Percentiles rank a stretch among this genome's conserved stretches.
Conservation (phyloP, 495 filamentous ascomycete species). For the Podospora tetraspora region DNA sequence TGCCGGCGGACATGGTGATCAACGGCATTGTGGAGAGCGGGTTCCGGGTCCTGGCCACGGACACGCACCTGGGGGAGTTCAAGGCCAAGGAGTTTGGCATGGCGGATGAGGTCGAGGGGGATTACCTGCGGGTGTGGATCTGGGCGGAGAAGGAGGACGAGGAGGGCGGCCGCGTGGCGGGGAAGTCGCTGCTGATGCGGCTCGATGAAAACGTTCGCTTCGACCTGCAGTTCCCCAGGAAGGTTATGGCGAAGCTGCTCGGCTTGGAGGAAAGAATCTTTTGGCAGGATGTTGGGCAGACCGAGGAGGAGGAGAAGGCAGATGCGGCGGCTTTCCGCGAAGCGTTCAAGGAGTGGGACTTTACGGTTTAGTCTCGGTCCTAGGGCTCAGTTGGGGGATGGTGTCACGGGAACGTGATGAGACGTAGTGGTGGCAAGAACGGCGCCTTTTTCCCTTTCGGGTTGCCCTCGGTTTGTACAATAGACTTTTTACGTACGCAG, state of each 20-base stretch:
- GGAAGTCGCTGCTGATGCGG: conserved; percentile 45
- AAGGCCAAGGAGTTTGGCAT: conserved; percentile 33
- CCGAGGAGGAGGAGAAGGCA: conserved; percentile 65
- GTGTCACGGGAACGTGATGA: background rate
- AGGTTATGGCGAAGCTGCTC: conserved; percentile 82
- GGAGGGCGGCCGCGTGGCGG: conserved; percentile 31
- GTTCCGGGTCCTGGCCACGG: conserved; percentile 79
- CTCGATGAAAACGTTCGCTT: conserved; percentile 48
- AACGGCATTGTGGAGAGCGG: conserved; percentile 72
- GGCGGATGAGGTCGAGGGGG: conserved; percentile 48
- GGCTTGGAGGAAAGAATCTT: conserved; percentile 64
- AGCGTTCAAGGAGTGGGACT: conserved; percentile 85
- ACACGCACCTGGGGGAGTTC: conserved; percentile 60
- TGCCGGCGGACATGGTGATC: conserved; percentile 56
- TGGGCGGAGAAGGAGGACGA: conserved; percentile 51
- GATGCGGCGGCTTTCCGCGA: conserved; percentile 78
- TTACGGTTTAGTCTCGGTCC: conserved; percentile 37
- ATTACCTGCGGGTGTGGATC: conserved; percentile 83
- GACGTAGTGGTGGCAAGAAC: background rate
- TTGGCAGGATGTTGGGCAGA: conserved; percentile 80
- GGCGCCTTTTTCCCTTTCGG: background rate
- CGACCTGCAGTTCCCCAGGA: conserved; percentile 60
- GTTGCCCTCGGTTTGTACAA: background rate
- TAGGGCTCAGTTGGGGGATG: background rate
- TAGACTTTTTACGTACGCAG: background rate